Evolutionary conservation across 2,329 filamentous ascomycete species (phyloP), one percentile per base, ranked within the genome.

Genomic region (Talaromyces sp.): DNA sequence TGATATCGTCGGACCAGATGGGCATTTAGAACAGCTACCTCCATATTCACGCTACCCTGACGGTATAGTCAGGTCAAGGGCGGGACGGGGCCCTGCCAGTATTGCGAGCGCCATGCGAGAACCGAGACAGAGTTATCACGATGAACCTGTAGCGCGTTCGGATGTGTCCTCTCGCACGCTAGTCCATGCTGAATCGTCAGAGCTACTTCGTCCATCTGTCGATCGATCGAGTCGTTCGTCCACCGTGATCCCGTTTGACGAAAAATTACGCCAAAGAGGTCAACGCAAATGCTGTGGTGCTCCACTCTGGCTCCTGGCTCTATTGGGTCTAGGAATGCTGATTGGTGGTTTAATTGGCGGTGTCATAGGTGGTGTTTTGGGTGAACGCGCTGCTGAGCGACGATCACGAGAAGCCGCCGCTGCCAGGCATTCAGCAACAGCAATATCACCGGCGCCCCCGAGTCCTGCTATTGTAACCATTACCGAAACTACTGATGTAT

Each of bases 31-130:
- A 74, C 91, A 96, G 73, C 79, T 97, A 19, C 93, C 93, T 13
- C 93, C 93, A 0, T 98, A 98, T 71, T 90, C 91, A 14, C 84
- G 91, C 72, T 97, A 96, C 74, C 91, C 93, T 2, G 90, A 96
- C 57, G 89, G 91, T 60, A 46, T 61, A 13, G 80, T 87, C 76
- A 74, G 83, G 71, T 70, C 84, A 73, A 80, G 91, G 84, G 68
- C 70, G 1, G 77, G 78, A 32, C 64, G 62, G 29, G 62, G 70
- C 53, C 52, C 78, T 79, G 6, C 78, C 80, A 27, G 77, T 77
- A 27, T 62, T 65, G 61, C 59, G 38, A 65, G 64, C 55, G 58
- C 60, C n/a, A 60, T 56, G 17, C 60, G 62, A 41, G n/a, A 61
- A 59, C 51, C 68, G 70, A 57, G 62, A 29, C 63, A 67, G 29